Conservation (phyloP, 2,329 filamentous ascomycete species). For the Fusarium globosum region DNA sequence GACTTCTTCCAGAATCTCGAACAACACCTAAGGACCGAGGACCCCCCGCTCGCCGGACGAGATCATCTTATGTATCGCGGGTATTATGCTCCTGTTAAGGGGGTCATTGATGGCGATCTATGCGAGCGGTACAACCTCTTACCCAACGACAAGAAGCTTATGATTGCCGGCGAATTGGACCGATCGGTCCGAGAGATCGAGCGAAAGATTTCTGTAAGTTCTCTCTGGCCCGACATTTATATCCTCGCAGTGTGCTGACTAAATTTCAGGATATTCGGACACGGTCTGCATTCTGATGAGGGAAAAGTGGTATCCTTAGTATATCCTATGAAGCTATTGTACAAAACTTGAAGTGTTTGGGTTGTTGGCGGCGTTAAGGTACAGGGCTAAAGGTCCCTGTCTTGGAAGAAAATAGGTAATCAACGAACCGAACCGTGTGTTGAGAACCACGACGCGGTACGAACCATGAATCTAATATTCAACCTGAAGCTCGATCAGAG, state of each 20-base stretch:
- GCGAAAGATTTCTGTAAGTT: conserved; percentile 83
- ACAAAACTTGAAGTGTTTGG: conserved; percentile 43
- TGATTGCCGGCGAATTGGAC: conserved; percentile 94
- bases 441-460: conserved; percentile 40
- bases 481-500: conserved; percentile 37
- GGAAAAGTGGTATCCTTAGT: conserved; percentile 37
- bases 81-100: conserved; percentile 97
- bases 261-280: conserved; percentile 65
- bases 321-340: conserved; percentile 43
- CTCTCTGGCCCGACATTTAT: not conserved
- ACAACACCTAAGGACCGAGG: conserved; percentile 85
- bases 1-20: conserved; percentile 98
- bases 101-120: conserved; percentile 94
- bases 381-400: conserved; percentile 41
- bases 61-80: conserved; percentile 96
- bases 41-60: conserved; percentile 87
- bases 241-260: conserved; percentile 38
- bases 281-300: conserved; percentile 65
- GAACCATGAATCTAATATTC: conserved; percentile 47
- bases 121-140: conserved; percentile 91
- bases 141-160: conserved; percentile 88
- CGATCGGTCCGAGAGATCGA: conserved; percentile 93
- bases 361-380: conserved; percentile 47
- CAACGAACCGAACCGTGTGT: conserved; percentile 39
- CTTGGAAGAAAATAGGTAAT: conserved; percentile 44